Evolutionary conservation across 2,329 filamentous ascomycete species (phyloP), one percentile per base, ranked within the genome.

Genomic region (Colletotrichum somersetense): DNA sequence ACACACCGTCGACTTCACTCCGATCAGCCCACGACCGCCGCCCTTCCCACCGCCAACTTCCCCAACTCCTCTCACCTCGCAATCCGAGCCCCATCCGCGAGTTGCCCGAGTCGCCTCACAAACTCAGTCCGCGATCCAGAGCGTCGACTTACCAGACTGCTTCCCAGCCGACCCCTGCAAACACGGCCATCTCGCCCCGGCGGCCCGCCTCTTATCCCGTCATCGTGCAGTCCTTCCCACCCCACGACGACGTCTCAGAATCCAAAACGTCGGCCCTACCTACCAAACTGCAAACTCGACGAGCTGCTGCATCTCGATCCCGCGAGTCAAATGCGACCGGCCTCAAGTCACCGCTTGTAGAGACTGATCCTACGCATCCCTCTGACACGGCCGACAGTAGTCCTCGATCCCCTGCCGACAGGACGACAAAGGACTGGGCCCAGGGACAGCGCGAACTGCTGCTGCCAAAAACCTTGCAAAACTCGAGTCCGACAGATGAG

Each of bases 361-460:
- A 76, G 67, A 76, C 79, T 38, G 79, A 80, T 73, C 80, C 78
- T 61, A 76, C 78, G 44, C 79, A 81, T 66, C 75, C 78, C 67
- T 77, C 78, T 58, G 79, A 80, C 65, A 50, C 66, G 42, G 75
- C 77, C 62, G 76, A 75, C 61, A 73, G 75, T 66, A 66, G 75
- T 52, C 67, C 72, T 61, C 66, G 73, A 64, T 62, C 66, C 59
- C 67, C 77, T 53, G 75, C 76, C 68, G 80, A 80, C 69, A 77
- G 76, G 74, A 75, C 78, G 40, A 79, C 79, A 62, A 80, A 79
- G 72, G 80, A 83, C 57, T 79, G 77, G 77, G 76, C 79, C 67
- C 81, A 81, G 46, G 85, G 83, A 67, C 86, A 86, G 77, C 84
- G 85, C 64, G 85, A 87, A 75, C 79, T 87, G 67, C 77, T 86